These are phyloP conservation scores for Zygoascus bituminiphila DNA, from an alignment of 805 yeast genomes.

Conservation along the genomic window DNA sequence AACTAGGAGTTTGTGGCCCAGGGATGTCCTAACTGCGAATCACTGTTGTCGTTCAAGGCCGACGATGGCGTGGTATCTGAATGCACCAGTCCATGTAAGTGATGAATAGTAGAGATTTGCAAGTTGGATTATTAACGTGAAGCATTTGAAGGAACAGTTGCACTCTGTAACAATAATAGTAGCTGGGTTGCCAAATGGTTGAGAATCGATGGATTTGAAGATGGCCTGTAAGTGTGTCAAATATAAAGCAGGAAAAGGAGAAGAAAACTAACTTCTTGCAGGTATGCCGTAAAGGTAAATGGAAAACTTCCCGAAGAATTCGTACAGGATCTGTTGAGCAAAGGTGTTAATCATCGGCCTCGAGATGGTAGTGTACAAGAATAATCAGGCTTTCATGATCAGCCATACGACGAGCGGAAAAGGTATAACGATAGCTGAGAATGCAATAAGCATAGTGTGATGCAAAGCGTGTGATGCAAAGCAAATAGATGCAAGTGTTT, in stretches of 20 bases:
- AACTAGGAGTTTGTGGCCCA: constrained; percentile 56
- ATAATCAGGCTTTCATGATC: constrained; percentile 11
- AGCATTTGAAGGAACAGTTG: constrained; percentile 89
- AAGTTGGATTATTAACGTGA: not conserved
- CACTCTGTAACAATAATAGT: constrained; percentile 71
- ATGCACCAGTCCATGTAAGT: constrained; percentile 76
- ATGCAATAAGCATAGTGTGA: too few relatives aligned
- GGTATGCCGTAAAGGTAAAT: constrained; percentile 79
- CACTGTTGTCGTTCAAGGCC: constrained; percentile 64
- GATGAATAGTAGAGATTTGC: not conserved
- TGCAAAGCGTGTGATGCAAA: not conserved
- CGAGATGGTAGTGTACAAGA: constrained; percentile 68
- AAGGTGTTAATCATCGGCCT: constrained; percentile 82
- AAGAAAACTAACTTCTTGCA: not conserved
- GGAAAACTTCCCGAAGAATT: constrained; percentile 89
- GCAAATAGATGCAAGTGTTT: not conserved
- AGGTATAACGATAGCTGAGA: too few relatives aligned
- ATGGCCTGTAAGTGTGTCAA: constrained; percentile 60
- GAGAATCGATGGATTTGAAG: constrained; percentile 77
- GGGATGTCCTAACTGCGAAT: constrained; percentile 97
- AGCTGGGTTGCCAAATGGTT: constrained; percentile 97
- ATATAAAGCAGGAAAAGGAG: not conserved
- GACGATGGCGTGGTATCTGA: constrained; percentile 82
- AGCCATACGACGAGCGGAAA: too few relatives aligned
- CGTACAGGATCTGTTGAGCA: constrained; percentile 58